phyloP scores from a whole-genome alignment of 495 filamentous ascomycete species.

The Glutinoglossum americanum region DNA sequence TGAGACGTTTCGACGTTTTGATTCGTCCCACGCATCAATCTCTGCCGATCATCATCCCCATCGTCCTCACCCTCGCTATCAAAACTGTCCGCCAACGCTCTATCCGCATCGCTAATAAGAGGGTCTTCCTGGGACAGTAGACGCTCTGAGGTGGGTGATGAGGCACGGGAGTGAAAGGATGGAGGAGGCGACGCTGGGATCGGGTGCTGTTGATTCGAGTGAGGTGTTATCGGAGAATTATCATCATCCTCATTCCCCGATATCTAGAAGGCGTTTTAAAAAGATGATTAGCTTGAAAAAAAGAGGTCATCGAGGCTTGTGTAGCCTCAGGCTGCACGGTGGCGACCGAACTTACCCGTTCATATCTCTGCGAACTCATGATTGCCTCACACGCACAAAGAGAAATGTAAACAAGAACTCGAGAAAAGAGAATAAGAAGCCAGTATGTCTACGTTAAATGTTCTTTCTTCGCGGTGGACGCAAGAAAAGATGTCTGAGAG shows the following conservation, averaged over 20 bases:
- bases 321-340: no score
- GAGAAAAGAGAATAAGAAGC: neutral
- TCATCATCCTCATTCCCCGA: constrained; percentile 24
- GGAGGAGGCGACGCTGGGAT: constrained; percentile 77
- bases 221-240: constrained; percentile 16
- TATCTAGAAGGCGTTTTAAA: constrained; percentile 15
- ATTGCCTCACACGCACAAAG: constrained; percentile 6
- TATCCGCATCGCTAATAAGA: constrained; percentile 35
- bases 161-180: constrained; percentile 72
- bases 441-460: no score
- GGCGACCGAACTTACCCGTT: constrained; percentile 39
- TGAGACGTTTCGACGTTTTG: constrained; percentile 18
- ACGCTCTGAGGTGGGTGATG: constrained; percentile 42
- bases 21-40: constrained; percentile 54
- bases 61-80: constrained; percentile 48
- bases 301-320: no score
- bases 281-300: no score
- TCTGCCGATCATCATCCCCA: constrained; percentile 64
- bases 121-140: constrained; percentile 30
- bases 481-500: no score
- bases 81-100: constrained; percentile 76
- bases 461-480: no score
- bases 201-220: constrained; percentile 18
- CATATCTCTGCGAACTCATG: constrained; percentile 70
- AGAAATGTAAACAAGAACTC: neutral